Evolutionary conservation across 1,284 basidiomycete genomes (phyloP).

Genomic region (Microbotryomycetes sp.): DNA sequence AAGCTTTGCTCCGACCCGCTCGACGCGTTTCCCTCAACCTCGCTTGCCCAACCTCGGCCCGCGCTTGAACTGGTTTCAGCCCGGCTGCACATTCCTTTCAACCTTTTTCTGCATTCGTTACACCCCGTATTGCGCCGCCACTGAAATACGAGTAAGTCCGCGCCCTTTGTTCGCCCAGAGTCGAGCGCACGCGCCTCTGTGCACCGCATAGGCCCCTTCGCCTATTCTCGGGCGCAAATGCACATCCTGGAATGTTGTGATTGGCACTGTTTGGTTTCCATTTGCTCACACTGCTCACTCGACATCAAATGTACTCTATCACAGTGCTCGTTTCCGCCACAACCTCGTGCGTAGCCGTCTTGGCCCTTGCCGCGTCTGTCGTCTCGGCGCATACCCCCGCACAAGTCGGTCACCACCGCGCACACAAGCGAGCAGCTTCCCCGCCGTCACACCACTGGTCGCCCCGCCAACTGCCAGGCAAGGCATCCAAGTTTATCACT

Average conservation of each 20-base stretch:
- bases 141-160: background rate
- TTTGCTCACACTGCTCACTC: background rate
- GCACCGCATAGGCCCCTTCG: background rate
- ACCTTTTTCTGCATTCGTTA: background rate
- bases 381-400: background rate
- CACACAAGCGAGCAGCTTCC: background rate
- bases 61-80: background rate
- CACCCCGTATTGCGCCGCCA: background rate
- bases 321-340: background rate
- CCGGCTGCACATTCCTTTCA: background rate
- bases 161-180: background rate
- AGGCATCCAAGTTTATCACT: background rate
- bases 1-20: background rate
- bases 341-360: background rate
- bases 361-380: background rate
- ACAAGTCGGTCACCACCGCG: background rate
- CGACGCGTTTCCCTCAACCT: background rate
- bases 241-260: no score
- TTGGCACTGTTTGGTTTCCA: background rate
- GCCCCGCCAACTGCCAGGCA: background rate
- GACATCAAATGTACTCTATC: background rate
- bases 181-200: background rate
- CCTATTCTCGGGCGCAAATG: background rate
- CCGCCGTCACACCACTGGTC: background rate
- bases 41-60: background rate